Base-by-base conservation (phyloP, 2,329 filamentous ascomycete genomes). In the Fusarium sarcochroum region DNA sequence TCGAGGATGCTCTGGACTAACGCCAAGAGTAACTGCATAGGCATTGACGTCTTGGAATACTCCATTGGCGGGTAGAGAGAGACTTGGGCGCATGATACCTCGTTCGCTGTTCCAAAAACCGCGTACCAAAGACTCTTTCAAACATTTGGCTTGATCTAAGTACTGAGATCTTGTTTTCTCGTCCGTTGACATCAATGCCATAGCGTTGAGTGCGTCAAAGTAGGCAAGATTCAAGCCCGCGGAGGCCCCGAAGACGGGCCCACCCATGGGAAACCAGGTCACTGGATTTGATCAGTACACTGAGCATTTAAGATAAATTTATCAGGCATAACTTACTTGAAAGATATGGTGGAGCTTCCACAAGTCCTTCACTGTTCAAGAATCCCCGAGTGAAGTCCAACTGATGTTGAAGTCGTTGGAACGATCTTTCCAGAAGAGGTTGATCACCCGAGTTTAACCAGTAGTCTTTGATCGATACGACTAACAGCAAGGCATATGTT, bases 11-110 rank as follows among this genome's bases (percentile, higher is more conserved):
- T 48, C 23, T 14, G 25, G 7, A 1, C 20, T 35, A 5, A 59
- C 15, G 11, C 52, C 42, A 0, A 59, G 8, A n/a, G 56, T 48
- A 4, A 18, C 52, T 0, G 56, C 56, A 6, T 59, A 59, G 0
- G 42, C 34, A 3, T 59, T 59, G 15, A 58, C 52, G 7, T 59
- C 52, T 48, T 59, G 56, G 9, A 58, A 59, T 5, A 58, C 42
- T 0, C 27, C 42, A 7, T 30, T 2, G 0, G 15, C 8, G 3
- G 17, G 13, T 1, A 59, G 15, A 10, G 51, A 59, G 0, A 48
- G 21, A 11, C 52, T 18, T 15, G 56, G 52, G 2, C 56, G 41
- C 15, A 59, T 48, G 3, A 21, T 37, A 2, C 27, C 56, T 18
- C 5, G 27, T 9, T 42, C 27, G 0, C 10, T 2, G 4, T 57